These are phyloP conservation scores for Mucor sp. DNA, from an alignment of 371 early-diverging fungal genomes.

Conservation along the genomic window DNA sequence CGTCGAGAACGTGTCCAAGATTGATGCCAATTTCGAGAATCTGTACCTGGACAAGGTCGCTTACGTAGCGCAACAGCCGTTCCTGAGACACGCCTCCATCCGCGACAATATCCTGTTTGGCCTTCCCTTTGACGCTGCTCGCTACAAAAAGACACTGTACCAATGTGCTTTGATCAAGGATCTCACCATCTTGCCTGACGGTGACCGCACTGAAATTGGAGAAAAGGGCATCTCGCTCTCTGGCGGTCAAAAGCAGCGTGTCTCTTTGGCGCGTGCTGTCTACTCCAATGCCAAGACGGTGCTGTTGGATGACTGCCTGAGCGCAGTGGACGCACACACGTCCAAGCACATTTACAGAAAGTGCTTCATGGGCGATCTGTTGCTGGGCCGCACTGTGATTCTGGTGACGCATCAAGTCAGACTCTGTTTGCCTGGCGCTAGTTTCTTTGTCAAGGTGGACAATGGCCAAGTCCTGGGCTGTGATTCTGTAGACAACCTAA, in stretches of 20 bases:
- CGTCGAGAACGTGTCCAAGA: conserved; percentile 8
- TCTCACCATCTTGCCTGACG: conserved; percentile 75
- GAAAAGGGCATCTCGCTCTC: conserved; percentile 88
- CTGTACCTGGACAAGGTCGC: conserved; percentile 60
- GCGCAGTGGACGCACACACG: conserved; percentile 86
- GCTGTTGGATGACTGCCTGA: conserved; percentile 80
- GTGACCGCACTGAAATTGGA: conserved; percentile 91
- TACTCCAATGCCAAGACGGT: conserved; percentile 74
- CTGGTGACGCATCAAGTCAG: conserved; percentile 87
- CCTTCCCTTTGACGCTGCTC: conserved; percentile 57
- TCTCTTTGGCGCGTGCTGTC: conserved; percentile 80
- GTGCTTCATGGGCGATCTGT: conserved; percentile 67
- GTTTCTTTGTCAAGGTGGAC: conserved; percentile 69
- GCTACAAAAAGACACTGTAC: conserved; percentile 70
- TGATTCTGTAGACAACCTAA: conserved; percentile 21
- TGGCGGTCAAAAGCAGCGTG: conserved; percentile 87
- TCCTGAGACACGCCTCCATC: conserved; percentile 76
- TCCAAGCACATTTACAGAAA: conserved; percentile 75
- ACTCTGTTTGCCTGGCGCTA: conserved; percentile 71
- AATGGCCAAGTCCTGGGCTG: conserved; percentile 61
- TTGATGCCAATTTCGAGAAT: conserved; percentile 43
- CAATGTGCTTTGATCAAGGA: conserved; percentile 80
- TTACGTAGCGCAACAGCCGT: conserved; percentile 82
- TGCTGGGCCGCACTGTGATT: conserved; percentile 79
- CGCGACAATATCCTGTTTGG: conserved; percentile 90